These are phyloP conservation scores for Talaromyces sp. DNA, from an alignment of 2,329 filamentous ascomycete species.

Conservation along the genomic window DNA sequence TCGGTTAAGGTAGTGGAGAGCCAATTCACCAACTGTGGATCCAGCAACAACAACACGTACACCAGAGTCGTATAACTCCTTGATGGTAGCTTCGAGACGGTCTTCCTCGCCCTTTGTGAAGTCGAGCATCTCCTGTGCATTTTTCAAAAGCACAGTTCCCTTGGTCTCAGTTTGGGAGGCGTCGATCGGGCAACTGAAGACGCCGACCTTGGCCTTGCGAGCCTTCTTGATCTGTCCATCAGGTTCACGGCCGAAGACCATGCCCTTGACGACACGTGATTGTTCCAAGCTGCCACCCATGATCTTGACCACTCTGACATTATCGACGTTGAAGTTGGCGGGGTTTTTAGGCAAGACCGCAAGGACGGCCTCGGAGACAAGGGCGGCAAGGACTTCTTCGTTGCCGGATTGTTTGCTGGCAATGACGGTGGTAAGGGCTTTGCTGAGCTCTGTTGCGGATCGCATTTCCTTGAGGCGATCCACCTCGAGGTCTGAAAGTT, in stretches of 20 bases:
- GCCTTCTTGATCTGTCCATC: conserved; percentile 89
- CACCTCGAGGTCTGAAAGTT: conserved; percentile 65
- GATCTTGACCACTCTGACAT: conserved; percentile 98
- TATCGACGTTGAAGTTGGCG: conserved; percentile 96
- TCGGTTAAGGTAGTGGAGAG: conserved; percentile 96
- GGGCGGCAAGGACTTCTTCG: conserved; percentile 79
- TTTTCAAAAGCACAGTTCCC: conserved; percentile 93
- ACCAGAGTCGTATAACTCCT: conserved; percentile 92
- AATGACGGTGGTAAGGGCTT: conserved; percentile 92
- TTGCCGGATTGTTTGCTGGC: conserved; percentile 94
- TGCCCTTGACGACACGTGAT: conserved; percentile 91
- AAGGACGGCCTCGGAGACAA: conserved; percentile 81
- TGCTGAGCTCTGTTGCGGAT: conserved; percentile 79
- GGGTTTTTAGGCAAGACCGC: conserved; percentile 95
- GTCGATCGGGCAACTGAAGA: conserved; percentile 95
- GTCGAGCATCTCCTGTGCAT: conserved; percentile 97
- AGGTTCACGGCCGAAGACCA: conserved; percentile 97
- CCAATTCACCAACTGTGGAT: conserved; percentile 90
- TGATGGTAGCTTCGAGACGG: conserved; percentile 86
- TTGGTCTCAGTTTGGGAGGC: conserved; percentile 97
- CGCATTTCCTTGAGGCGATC: conserved; percentile 86
- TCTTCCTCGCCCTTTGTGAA: conserved; percentile 96
- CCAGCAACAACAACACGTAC: conserved; percentile 89
- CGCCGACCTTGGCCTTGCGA: conserved; percentile 87
- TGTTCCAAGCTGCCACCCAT: conserved; percentile 96